A percentile compares a stretch with the other conserved stretches of the same genome.
Evolutionary conservation across 2,329 filamentous ascomycete genomes (phyloP).

Genomic region (Monosporascus cannonballus): DNA sequence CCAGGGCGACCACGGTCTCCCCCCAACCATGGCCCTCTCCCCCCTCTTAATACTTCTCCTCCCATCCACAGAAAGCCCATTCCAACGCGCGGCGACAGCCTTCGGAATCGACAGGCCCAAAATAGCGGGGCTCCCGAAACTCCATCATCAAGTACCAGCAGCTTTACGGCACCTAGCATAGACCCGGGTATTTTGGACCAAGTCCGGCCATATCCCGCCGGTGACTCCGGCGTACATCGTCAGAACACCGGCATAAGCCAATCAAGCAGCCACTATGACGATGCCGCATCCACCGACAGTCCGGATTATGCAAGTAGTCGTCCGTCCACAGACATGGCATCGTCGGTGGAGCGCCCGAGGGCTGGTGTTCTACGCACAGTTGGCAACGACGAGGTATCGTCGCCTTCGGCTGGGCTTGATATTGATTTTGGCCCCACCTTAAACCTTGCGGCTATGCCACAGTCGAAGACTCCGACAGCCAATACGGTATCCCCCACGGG

Average conservation of each 20-base stretch:
- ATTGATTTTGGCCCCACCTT: slow-evolving; percentile 86
- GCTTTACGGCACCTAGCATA: slow-evolving; percentile 34
- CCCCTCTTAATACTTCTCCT: slow-evolving; percentile 33
- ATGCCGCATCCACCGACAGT: slow-evolving; percentile 58
- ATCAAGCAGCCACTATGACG: slow-evolving; percentile 47
- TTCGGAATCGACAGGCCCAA: slow-evolving; percentile 31
- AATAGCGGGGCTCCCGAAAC: slow-evolving; percentile 31
- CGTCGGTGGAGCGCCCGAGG: slow-evolving; percentile 60
- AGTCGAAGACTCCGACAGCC: slow-evolving; percentile 13
- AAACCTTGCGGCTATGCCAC: slow-evolving; percentile 43
- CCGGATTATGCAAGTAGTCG: slow-evolving; percentile 75
- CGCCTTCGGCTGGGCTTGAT: slow-evolving; percentile 30
- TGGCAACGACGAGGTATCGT: slow-evolving; percentile 42
- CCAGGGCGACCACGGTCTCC: slow-evolving; percentile 16
- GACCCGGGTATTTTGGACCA: slow-evolving; percentile 45
- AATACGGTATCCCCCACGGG: slow-evolving; percentile 14
- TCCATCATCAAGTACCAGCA: slow-evolving; percentile 31
- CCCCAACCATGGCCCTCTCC: slow-evolving; percentile 13
- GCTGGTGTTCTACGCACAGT: slow-evolving; percentile 77
- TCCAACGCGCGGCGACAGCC: slow-evolving; percentile 32
- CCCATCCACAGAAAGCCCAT: slow-evolving; percentile 47
- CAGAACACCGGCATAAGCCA: slow-evolving; percentile 30
- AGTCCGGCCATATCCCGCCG: slow-evolving; percentile 30
- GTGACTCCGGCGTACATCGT: slow-evolving; percentile 21
- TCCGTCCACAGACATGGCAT: slow-evolving; percentile 43